Conservation (phyloP, 1,139 yeast genomes). For the Candida sojae region DNA sequence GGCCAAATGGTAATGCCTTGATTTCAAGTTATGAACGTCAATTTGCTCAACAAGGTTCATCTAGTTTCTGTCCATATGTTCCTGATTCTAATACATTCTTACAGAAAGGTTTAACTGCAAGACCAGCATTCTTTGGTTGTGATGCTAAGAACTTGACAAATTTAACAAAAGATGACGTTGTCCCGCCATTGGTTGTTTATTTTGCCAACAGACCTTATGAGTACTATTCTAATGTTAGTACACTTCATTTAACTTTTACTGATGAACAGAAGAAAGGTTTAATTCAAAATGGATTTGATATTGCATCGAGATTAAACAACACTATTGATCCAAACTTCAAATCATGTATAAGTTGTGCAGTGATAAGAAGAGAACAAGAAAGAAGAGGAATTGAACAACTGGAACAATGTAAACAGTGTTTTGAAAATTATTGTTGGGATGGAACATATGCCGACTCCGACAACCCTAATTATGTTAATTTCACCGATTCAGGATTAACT, state of each 20-base stretch:
- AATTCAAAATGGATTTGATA: slow-evolving; percentile 80
- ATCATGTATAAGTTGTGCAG: slow-evolving; percentile 85
- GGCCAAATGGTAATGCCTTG: slow-evolving; percentile 33
- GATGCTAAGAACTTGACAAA: slow-evolving; percentile 64
- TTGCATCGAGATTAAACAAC: slow-evolving; percentile 68
- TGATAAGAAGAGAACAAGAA: slow-evolving; percentile 80
- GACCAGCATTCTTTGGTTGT: slow-evolving; percentile 87
- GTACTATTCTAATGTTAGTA: slow-evolving; percentile 67
- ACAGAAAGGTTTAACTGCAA: slow-evolving; percentile 57
- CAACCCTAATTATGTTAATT: slow-evolving; percentile 20
- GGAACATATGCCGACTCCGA: slow-evolving; percentile 36
- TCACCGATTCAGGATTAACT: slow-evolving; percentile 30
- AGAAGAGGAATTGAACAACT: slow-evolving; percentile 63
- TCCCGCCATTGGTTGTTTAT: slow-evolving; percentile 78
- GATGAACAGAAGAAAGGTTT: slow-evolving; percentile 58
- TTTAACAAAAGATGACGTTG: slow-evolving; percentile 30
- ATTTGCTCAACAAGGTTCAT: slow-evolving; percentile 56
- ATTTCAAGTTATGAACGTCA: slow-evolving; percentile 61
- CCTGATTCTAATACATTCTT: slow-evolving; percentile 71
- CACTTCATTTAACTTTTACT: slow-evolving; percentile 65
- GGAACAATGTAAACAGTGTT: slow-evolving; percentile 73
- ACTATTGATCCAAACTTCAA: slow-evolving; percentile 75
- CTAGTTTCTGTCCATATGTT: slow-evolving; percentile 72
- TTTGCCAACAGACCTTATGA: slow-evolving; percentile 76
- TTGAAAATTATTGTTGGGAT: slow-evolving; percentile 80